Percentiles rank a stretch among this genome's conserved stretches.
These are phyloP conservation scores for Psidium friedrichsthalianum DNA, from an alignment of 345 rosid genomes.

Conservation along the genomic window DNA sequence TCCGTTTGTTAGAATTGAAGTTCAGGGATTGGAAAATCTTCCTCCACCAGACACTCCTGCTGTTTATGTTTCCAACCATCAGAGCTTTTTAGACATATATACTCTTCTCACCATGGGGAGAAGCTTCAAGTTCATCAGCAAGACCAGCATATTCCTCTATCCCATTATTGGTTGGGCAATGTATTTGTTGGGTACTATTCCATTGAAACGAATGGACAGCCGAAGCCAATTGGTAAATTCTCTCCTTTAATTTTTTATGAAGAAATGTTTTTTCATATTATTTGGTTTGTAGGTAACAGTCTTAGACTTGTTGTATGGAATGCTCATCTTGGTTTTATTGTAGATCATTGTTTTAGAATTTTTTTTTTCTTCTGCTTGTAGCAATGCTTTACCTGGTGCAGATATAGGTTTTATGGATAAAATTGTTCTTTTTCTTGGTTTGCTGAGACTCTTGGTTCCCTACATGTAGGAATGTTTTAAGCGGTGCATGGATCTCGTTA, in stretches of 20 bases:
- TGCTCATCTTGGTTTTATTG: background rate
- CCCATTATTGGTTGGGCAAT: slow-evolving; percentile 95
- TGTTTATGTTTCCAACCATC: slow-evolving; percentile 90
- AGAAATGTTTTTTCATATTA: background rate
- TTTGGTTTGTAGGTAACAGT: background rate
- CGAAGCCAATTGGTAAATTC: slow-evolving; percentile 74
- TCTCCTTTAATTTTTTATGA: background rate
- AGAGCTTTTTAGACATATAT: slow-evolving; percentile 85
- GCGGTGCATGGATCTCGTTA: slow-evolving; percentile 65
- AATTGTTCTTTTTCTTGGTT: slow-evolving; percentile 1
- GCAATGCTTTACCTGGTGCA: background rate
- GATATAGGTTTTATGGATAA: background rate
- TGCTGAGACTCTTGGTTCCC: background rate
- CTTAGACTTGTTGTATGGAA: background rate
- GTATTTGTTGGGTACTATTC: slow-evolving; percentile 75
- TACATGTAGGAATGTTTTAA: slow-evolving; percentile 69
- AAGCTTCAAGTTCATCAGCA: slow-evolving; percentile 88
- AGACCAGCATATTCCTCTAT: slow-evolving; percentile 61
- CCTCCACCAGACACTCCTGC: slow-evolving; percentile 68
- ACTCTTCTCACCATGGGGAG: slow-evolving; percentile 75
- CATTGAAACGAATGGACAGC: slow-evolving; percentile 83
- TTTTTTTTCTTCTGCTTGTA: background rate
- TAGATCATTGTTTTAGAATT: background rate
- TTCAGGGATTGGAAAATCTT: slow-evolving; percentile 75
- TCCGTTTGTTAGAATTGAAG: slow-evolving; percentile 46